phyloP scores from a whole-genome alignment of 352 stramenopile species.

The Globisporangium acanthophoron region DNA sequence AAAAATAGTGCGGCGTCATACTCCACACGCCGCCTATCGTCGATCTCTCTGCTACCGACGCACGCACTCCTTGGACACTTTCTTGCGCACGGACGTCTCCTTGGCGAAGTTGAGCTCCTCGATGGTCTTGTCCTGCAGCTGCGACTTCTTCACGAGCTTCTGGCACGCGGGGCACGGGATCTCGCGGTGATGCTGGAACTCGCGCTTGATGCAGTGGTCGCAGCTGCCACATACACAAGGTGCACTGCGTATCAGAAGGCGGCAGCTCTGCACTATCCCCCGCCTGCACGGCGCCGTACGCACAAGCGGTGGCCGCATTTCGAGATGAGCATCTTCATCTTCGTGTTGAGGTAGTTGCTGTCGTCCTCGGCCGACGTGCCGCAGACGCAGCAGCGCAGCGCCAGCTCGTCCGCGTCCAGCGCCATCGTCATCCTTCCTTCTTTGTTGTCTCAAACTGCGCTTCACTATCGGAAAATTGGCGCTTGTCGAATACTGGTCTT shows the following conservation, averaged over 20 bases:
- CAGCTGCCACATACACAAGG: constrained; percentile 34
- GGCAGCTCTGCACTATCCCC: too few species aligned
- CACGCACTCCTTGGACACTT: constrained; percentile 77
- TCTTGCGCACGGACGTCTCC: constrained; percentile 83
- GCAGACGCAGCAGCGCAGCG: constrained; percentile 85
- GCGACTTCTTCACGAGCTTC: constrained; percentile 86
- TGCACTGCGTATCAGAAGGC: too few species aligned
- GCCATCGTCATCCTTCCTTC: not conserved
- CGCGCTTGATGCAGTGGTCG: constrained; percentile 81
- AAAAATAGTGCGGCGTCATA: not conserved
- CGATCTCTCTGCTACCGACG: too few species aligned
- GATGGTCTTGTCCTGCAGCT: constrained; percentile 86
- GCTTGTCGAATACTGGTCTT: too few species aligned
- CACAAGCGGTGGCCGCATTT: constrained; percentile 88
- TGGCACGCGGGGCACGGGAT: constrained; percentile 76
- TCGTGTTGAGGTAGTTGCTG: constrained; percentile 87
- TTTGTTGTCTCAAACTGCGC: not conserved
- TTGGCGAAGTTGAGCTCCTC: constrained; percentile 87
- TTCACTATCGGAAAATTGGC: not conserved
- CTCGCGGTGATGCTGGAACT: constrained; percentile 86
- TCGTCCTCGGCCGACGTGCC: constrained; percentile 81
- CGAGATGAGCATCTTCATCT: constrained; percentile 91
- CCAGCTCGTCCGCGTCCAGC: constrained; percentile 63
- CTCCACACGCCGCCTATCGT: too few species aligned
- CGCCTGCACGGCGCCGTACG: constrained; percentile 13